A percentile compares a stretch with the other conserved stretches of the same genome.
These are phyloP conservation scores for Gossypium raimondii DNA, from an alignment of 345 rosid species.

Conservation along the genomic window DNA sequence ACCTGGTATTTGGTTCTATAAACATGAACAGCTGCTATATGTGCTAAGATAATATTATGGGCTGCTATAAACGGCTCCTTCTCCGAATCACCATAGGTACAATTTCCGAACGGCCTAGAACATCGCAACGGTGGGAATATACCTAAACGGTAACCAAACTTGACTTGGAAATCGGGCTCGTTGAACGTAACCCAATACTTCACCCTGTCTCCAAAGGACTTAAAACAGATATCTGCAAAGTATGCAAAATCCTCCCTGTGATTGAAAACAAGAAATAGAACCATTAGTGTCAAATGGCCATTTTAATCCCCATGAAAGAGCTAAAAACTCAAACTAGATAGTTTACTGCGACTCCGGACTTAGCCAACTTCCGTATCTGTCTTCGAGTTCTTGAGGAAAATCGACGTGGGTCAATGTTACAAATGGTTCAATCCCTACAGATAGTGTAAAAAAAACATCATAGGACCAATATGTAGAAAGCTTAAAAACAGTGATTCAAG, in stretches of 20 bases:
- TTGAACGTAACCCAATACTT: constrained; percentile 58
- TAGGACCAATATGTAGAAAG: constrained; percentile 38
- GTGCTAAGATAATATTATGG: constrained; percentile 54
- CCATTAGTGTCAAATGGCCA: neutral
- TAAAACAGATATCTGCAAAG: constrained; percentile 57
- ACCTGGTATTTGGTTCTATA: constrained; percentile 57
- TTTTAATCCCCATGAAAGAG: neutral
- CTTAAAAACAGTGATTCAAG: constrained; percentile 60
- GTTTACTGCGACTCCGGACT: constrained; percentile 54
- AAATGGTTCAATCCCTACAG: constrained; percentile 63
- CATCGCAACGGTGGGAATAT: constrained; percentile 45
- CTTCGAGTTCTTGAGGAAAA: constrained; percentile 67
- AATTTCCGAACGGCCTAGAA: constrained; percentile 43
- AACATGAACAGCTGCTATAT: constrained; percentile 41
- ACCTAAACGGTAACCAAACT: constrained; percentile 33
- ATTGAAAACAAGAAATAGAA: neutral
- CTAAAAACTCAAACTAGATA: neutral
- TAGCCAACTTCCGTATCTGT: constrained; percentile 70
- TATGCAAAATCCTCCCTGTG: constrained; percentile 49
- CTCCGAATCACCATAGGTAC: constrained; percentile 44
- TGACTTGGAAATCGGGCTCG: constrained; percentile 44
- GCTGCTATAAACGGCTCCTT: constrained; percentile 54
- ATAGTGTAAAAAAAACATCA: neutral
- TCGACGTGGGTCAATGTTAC: constrained; percentile 63
- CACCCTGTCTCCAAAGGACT: constrained; percentile 57